Base-by-base conservation (phyloP, 805 yeast genomes). In the Deakozyma indianensis region DNA sequence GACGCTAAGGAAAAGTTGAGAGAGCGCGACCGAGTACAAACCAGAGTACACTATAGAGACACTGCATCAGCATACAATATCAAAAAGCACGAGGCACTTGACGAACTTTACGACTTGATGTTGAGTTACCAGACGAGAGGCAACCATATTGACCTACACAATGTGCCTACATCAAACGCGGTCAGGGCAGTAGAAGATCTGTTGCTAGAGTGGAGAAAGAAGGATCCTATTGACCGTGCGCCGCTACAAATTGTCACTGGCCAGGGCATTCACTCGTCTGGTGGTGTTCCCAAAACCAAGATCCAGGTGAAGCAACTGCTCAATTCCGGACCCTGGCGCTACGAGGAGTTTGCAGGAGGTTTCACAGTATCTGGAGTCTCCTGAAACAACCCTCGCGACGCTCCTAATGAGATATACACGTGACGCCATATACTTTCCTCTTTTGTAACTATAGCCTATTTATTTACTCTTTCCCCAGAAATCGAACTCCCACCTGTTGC, bases 261-360 rank as follows among this genome's bases (percentile, higher is more conserved):
- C 3, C 38, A 52, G 3, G 58, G 58, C 4, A 32, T 23, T 5
- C 58, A 54, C 45, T 47, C 51, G 29, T 49, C 28, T 23, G 52
- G 47, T 1, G 52, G 52, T 9, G 44, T 54, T 23, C 53, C 58
- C n/a, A 50, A 50, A 41, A 51, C 51, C 24, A 54, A 51, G 42
- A 47, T 47, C 22, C 54, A 48, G 4, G 44, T 54, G 14, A 45
- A 51, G 21, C 48, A 49, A 43, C 25, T 47, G 4, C 42, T 54
- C 11, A 22, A n/a, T 5, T 49, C 46, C 22, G 43, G 42, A 2
- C 40, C 32, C 2, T 46, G 50, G 50, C 32, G 25, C 23, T 53
- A 24, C 41, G 48, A 46, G 20, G 57, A 52, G 45, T 32, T 32
- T 9, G 38, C 38, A 7, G 38, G 38, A 7, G 18, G 38, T 32